Base-by-base conservation (phyloP, 768 basidiomycete species). In the Serendipita sp. region DNA sequence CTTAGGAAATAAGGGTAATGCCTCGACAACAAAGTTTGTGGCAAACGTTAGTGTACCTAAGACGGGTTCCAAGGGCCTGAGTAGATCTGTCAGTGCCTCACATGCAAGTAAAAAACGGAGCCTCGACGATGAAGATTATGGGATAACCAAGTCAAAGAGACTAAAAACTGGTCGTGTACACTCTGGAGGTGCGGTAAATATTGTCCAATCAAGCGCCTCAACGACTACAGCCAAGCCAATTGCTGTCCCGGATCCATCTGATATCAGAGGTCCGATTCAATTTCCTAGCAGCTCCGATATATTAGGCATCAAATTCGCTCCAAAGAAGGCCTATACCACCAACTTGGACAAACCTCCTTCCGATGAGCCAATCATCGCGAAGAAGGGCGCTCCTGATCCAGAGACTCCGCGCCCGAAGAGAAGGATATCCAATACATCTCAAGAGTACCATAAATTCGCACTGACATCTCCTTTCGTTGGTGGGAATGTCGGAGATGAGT, bases 41-140 rank as follows among this genome's bases (percentile, higher is more conserved):
- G 24, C 31, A 17, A 50, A 20, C 11, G 31, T n/a, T n/a, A 31
- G 24, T 9, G n/a, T 28, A 5, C 11, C 22, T 7, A 58, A 58
- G 28, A 11, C 24, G 9, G 53, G 24, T 24, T 9, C 24, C 26
- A 58, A 31, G n/a, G 24, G 26, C 4, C 13, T 58, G 26, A 58
- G n/a, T 31, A 13, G 53, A 34, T 58, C 53, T 20, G 4, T 58
- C 24, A 58, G 53, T 28, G 53, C 24, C 14, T 9, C 20, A 5
- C 20, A 24, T 4, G 11, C 33, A 4, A 33, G 26, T n/a, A 58
- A 20, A 58, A 58, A 58, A n/a, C 53, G 53, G n/a, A 34, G n/a
- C 2, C 30, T 58, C 9, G 53, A 58, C 20, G 53, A 58, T 58
- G 53, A 58, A 33, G 53, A 58, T 4, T 58, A 58, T 58, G 53